Evolutionary conservation across 495 filamentous ascomycete genomes (phyloP).

Genomic region (Xylaria bambusicola): DNA sequence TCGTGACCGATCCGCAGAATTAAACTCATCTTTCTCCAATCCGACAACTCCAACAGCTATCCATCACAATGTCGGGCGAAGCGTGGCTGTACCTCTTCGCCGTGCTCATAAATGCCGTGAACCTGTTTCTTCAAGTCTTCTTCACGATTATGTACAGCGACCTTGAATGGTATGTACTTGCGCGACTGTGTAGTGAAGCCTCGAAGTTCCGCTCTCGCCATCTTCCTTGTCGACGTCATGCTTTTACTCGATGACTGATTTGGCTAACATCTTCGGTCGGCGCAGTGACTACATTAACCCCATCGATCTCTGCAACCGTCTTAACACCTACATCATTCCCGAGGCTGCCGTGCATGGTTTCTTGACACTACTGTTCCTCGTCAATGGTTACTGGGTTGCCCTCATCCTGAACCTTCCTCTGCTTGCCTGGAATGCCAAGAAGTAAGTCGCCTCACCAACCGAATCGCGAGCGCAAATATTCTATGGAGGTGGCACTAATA

Average conservation of each 20-base stretch:
- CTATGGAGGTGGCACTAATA: slow-evolving; percentile 26
- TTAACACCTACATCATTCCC: slow-evolving; percentile 99
- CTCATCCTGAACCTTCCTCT: slow-evolving; percentile 90
- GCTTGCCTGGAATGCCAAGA: slow-evolving; percentile 93
- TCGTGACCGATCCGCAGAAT: slow-evolving; percentile 7
- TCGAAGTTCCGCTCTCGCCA: slow-evolving; percentile 16
- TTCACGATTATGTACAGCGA: slow-evolving; percentile 99
- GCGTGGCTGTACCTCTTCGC: slow-evolving; percentile 98
- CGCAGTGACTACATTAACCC: slow-evolving; percentile 98
- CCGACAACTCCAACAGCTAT: slow-evolving; percentile 5
- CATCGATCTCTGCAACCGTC: slow-evolving; percentile 99
- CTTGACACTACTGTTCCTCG: slow-evolving; percentile 89
- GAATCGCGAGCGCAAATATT: background rate
- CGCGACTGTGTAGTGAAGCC: background rate
- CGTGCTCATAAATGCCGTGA: slow-evolving; percentile 99
- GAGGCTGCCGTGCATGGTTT: slow-evolving; percentile 97
- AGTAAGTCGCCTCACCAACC: slow-evolving; percentile 58
- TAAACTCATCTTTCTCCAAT: background rate
- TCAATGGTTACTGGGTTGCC: slow-evolving; percentile 99
- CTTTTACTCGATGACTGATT: slow-evolving; percentile 11
- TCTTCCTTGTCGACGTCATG: slow-evolving; percentile 26
- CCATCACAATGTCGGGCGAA: slow-evolving; percentile 90
- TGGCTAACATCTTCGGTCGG: slow-evolving; percentile 25
- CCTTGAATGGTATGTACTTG: slow-evolving; percentile 85
- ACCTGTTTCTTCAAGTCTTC: slow-evolving; percentile 99